Percentiles rank a stretch among this genome's conserved stretches.
Conservation (phyloP, 345 rosid species). For the Syzygium aromaticum region DNA sequence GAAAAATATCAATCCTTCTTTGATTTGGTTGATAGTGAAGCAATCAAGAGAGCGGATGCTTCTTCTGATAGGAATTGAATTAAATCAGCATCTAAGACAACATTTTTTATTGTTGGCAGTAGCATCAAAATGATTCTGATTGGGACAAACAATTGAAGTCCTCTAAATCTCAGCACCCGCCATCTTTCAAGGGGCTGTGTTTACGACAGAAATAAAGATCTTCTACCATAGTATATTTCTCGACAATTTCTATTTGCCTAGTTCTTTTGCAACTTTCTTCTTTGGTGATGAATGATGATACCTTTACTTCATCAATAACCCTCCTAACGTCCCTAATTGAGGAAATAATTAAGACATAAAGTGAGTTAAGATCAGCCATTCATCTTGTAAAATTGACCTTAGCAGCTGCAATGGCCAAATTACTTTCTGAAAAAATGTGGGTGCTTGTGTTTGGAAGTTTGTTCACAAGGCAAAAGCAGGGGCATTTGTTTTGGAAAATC, state of each 20-base stretch:
- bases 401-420: not conserved
- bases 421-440: not conserved
- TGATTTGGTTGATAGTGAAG: not conserved
- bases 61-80: not conserved
- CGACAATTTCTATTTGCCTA: not conserved
- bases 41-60: not conserved
- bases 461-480: not conserved
- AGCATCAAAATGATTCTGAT: not conserved
- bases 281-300: not conserved
- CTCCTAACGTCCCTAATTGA: not conserved
- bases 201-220: not conserved
- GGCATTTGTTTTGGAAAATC: not conserved
- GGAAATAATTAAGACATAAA: not conserved
- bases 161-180: not conserved
- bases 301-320: not conserved
- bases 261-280: not conserved
- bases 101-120: not conserved
- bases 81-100: not conserved
- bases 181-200: not conserved
- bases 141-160: not conserved
- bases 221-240: not conserved
- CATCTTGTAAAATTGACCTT: not conserved
- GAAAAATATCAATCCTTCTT: not conserved
- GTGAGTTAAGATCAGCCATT: not conserved
- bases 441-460: not conserved